phyloP scores from a whole-genome alignment of 768 basidiomycete species.

The Suillus cothurnatus region DNA sequence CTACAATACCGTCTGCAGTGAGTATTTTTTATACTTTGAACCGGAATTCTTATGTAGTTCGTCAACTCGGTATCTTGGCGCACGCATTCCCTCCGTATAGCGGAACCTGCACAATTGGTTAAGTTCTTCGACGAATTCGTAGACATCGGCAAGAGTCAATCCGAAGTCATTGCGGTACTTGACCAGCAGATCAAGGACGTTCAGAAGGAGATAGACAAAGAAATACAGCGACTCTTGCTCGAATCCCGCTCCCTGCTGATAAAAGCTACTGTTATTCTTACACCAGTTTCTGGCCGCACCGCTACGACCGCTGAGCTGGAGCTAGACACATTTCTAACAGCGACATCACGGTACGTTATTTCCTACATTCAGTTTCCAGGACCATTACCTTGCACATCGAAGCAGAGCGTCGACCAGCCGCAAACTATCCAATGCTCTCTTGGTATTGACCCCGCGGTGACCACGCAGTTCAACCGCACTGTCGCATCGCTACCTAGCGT shows the following conservation, averaged over 20 bases:
- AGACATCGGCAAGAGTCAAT: slow-evolving; percentile 21
- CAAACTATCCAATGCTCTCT: slow-evolving; percentile 25
- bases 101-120: slow-evolving; percentile 20
- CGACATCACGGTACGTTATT: slow-evolving; percentile 21
- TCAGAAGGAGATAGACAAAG: slow-evolving; percentile 14
- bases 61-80: slow-evolving; percentile 81
- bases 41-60: neutral
- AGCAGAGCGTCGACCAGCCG: slow-evolving; percentile 17
- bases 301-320: slow-evolving; percentile 19
- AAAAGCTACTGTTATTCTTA: slow-evolving; percentile 15
- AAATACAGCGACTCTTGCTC: slow-evolving; percentile 12
- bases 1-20: slow-evolving; percentile 72
- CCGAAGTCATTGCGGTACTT: slow-evolving; percentile 18
- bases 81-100: slow-evolving; percentile 70
- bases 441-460: slow-evolving; percentile 19
- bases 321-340: slow-evolving; percentile 29
- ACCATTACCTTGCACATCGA: neutral
- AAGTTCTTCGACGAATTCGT: slow-evolving; percentile 26
- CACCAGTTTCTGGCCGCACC: slow-evolving; percentile 3
- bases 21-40: too few relatives aligned
- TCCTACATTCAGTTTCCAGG: neutral
- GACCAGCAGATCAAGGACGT: slow-evolving; percentile 18
- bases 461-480: slow-evolving; percentile 17
- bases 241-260: neutral
- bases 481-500: slow-evolving; percentile 15